Evolutionary conservation across 1,284 basidiomycete genomes (phyloP), one percentile per base, ranked within the genome.

Genomic region (Singerocomus rubriflavus): DNA sequence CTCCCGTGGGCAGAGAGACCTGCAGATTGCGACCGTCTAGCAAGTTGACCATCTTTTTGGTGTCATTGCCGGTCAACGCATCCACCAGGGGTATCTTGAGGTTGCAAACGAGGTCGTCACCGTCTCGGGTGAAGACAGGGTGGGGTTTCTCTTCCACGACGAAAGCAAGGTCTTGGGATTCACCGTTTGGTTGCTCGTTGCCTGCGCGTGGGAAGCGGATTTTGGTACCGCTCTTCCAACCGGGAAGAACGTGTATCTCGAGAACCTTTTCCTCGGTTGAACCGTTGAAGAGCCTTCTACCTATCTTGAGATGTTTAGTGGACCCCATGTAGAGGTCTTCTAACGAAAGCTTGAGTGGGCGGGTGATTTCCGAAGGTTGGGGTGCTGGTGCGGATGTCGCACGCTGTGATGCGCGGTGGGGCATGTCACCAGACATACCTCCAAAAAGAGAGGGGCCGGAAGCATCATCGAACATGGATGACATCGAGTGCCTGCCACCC

Each of bases 101-200:
- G 31, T 70, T 77, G 52, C 79, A 74, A 35, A 83, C 64, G 33
- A 97, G 80, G 66, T 97, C 85, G 71, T 95, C 90, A 35, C 87
- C 91, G 5, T 90, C 83, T 30, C 94, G 80, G 52, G 71, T 77
- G 67, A 93, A 95, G 5, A 77, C 71, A 0, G 79, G 71, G 66
- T 97, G 90, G 6, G 85, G 83, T 71, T 94, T 95, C 71, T 97
- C 93, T 68, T 95, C 92, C 9, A 96, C 85, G 37, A 95, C 82
- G 64, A 97, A 96, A 12, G 91, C 88, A 21, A 97, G 79, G 71
- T 91, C 92, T 68, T 92, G 91, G 16, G 86, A 71, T 53, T 91
- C 89, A 6, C 90, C 82, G 29, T 60, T 72, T n/a, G 78, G 70
- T 52, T 82, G 80, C 64, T 97, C 93, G 69, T 97, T 93, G 4